These are phyloP conservation scores for Colletotrichum tabaci DNA, from an alignment of 2,329 filamentous ascomycete genomes.

Conservation along the genomic window DNA sequence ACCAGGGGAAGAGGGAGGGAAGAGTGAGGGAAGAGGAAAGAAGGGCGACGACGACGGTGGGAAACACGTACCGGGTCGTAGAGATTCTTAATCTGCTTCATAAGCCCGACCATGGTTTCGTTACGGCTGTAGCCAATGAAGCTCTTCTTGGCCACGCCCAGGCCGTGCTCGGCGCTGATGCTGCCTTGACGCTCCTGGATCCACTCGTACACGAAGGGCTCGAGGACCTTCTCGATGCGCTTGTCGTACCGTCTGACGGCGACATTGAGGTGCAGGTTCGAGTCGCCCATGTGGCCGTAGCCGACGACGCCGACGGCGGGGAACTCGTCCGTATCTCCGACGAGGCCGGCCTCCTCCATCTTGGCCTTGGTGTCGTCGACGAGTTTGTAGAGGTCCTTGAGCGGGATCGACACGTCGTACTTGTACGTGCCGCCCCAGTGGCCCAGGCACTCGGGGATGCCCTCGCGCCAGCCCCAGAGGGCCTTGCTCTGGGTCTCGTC, in stretches of 20 bases:
- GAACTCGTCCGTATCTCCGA: slow-evolving; percentile 81
- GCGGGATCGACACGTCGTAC: slow-evolving; percentile 96
- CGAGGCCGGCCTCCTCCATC: slow-evolving; percentile 80
- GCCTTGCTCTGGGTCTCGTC: slow-evolving; percentile 90
- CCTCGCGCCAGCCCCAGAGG: slow-evolving; percentile 94
- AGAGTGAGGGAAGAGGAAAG: slow-evolving; percentile 9
- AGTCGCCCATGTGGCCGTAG: slow-evolving; percentile 98
- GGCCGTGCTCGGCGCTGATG: slow-evolving; percentile 96
- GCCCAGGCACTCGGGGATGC: slow-evolving; percentile 88
- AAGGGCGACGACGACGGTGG: no score
- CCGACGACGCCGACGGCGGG: slow-evolving; percentile 93
- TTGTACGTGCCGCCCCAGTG: slow-evolving; percentile 98
- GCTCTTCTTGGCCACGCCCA: slow-evolving; percentile 95
- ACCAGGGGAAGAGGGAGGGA: slow-evolving; percentile 23
- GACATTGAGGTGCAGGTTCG: slow-evolving; percentile 95
- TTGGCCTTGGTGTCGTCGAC: slow-evolving; percentile 87
- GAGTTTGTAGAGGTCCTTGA: slow-evolving; percentile 87
- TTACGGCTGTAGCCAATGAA: slow-evolving; percentile 94
- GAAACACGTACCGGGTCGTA: slow-evolving; percentile 86
- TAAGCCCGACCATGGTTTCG: slow-evolving; percentile 87
- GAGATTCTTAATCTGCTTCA: slow-evolving; percentile 94
- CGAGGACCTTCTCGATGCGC: slow-evolving; percentile 86
- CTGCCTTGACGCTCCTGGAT: slow-evolving; percentile 89
- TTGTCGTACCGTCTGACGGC: slow-evolving; percentile 87
- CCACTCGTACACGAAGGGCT: slow-evolving; percentile 99